Evolutionary conservation across 345 rosid species (phyloP), one percentile per base, ranked within the genome.

Genomic region (Kandelia obovata): DNA sequence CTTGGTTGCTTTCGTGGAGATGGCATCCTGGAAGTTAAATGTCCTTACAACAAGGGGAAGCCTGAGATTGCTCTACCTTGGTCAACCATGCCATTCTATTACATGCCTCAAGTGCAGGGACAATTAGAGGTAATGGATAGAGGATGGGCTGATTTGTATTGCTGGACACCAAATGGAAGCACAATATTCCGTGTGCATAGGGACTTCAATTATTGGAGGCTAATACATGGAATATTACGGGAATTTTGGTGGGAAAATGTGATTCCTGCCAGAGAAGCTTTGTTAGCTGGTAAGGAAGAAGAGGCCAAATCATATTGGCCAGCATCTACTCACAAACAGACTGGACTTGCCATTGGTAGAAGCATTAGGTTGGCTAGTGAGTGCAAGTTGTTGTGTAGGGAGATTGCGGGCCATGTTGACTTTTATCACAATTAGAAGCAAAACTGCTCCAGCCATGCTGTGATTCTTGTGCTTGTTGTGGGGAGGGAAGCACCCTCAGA

Each of bases 231-330:
- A 65, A 86, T 94, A 31, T 73, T 94, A 56, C 72, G 74, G 1
- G 96, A 94, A 73, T 91, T 91, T 66, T 89, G 98, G 98, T 91
- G 93, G 96, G 89, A 76, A 73, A 88, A 88, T 53, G 96, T 90
- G 65, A 43, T 89, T 47, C 97, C 96, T 30, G 93, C 97, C 7
- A 83, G 84, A 74, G 92, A 82, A 65, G 92, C 93, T 34, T 34
- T 90, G 70, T 65, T 79, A 71, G 49, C 76, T 32, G 91, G 89
- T 26, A 82, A 62, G 63, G 85, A 78, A 57, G 86, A 81, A 46
- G 87, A 86, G 35, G 88, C 83, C 46, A 78, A 73, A 49, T 64
- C 55, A 64, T 89, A 80, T 71, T 75, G 77, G 79, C 96, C 96
- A 28, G 53, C 84, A 21, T 71, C 93, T 25, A 90, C 88, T 0